These are phyloP conservation scores for Chiua sp. DNA, from an alignment of 1,284 basidiomycete genomes.

Conservation along the genomic window DNA sequence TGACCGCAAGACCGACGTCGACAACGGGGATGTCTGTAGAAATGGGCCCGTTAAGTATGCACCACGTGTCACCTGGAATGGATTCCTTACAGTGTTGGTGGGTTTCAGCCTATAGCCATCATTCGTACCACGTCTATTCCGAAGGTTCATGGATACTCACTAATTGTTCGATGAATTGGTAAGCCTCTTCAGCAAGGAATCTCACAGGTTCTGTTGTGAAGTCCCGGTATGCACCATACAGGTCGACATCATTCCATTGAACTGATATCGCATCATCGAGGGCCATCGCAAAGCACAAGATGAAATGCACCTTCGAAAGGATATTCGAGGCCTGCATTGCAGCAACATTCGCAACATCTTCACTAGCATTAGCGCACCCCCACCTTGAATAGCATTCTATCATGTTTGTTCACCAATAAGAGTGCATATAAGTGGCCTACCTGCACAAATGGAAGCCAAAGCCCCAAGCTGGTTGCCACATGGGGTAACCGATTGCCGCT, in stretches of 20 bases:
- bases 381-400: slow-evolving; percentile 42
- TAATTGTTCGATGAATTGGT: slow-evolving; percentile 65
- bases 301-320: slow-evolving; percentile 58
- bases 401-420: neutral
- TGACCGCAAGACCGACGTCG: slow-evolving; percentile 42
- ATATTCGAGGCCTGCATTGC: slow-evolving; percentile 67
- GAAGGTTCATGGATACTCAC: slow-evolving; percentile 41
- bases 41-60: neutral
- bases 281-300: neutral
- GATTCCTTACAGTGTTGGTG: slow-evolving; percentile 47
- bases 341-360: slow-evolving; percentile 55
- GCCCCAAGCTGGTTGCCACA: slow-evolving; percentile 71
- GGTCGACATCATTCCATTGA: slow-evolving; percentile 82
- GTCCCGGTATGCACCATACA: slow-evolving; percentile 69
- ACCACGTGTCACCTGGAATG: neutral
- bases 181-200: slow-evolving; percentile 64
- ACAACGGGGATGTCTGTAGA: slow-evolving; percentile 50
- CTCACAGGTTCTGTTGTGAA: slow-evolving; percentile 72
- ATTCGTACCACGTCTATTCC: neutral
- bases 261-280: slow-evolving; percentile 38
- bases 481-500: slow-evolving; percentile 61
- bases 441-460: slow-evolving; percentile 77
- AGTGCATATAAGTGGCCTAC: slow-evolving; percentile 32
- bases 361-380: slow-evolving; percentile 56
- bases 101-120: slow-evolving; percentile 35